phyloP scores from a whole-genome alignment of 305 asterid species.

The Euphrasia arctica region DNA sequence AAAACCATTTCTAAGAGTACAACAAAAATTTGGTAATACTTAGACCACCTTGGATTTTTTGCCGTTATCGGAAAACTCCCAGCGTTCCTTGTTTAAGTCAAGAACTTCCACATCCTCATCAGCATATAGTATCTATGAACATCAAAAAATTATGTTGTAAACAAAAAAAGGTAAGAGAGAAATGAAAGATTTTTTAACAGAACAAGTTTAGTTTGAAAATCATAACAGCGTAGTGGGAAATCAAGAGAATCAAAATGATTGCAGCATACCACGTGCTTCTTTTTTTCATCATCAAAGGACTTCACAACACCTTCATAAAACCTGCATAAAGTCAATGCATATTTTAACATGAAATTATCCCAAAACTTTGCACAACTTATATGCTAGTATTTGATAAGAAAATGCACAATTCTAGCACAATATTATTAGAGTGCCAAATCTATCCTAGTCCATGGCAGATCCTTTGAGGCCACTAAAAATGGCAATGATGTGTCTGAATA shows the following conservation, averaged over 20 bases:
- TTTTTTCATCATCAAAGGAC: conserved; percentile 75
- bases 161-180: neutral
- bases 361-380: conserved; percentile 3
- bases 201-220: conserved; percentile 12
- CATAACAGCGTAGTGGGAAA: conserved; percentile 17
- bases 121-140: conserved; percentile 62
- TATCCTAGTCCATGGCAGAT: conserved; percentile 8
- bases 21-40: conserved; percentile 4
- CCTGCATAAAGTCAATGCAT: conserved; percentile 38
- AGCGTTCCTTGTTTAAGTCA: conserved; percentile 77
- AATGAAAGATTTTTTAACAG: conserved; percentile 13
- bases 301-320: conserved; percentile 83
- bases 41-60: conserved; percentile 45
- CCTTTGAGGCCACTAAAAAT: conserved; percentile 7
- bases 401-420: conserved; percentile 1
- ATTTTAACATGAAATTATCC: conserved; percentile 8
- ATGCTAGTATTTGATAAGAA: conserved; percentile 17
- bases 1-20: conserved; percentile 6
- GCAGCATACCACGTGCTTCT: conserved; percentile 77
- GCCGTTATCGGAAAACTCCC: conserved; percentile 65
- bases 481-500: conserved; percentile 15
- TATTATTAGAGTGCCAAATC: conserved; percentile 9
- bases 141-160: conserved; percentile 1
- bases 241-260: conserved; percentile 20
- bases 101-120: conserved; percentile 99